Conservation (phyloP, 2,329 filamentous ascomycete species). For the Byssoonygena ceratinophila region DNA sequence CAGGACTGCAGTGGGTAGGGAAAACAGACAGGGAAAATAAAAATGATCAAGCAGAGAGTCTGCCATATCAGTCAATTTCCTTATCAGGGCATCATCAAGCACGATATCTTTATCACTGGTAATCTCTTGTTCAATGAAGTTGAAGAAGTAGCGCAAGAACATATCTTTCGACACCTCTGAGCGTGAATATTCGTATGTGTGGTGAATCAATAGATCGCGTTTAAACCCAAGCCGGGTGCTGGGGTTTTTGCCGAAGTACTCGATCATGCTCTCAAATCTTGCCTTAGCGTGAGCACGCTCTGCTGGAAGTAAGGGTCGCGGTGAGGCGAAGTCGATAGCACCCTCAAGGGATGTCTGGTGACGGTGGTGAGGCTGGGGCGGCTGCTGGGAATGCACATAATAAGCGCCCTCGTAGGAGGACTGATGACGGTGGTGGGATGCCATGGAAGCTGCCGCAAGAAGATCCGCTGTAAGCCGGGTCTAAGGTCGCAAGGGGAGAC, state of each 20-base stretch:
- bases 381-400: not conserved
- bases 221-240: conserved; percentile 2
- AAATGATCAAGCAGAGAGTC: conserved; percentile 17
- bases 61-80: conserved; percentile 12
- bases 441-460: not conserved
- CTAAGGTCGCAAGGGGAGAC: not conserved
- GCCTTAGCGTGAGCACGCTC: not conserved
- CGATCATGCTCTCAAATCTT: conserved; percentile 10
- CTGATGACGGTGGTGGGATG: conserved; percentile 2
- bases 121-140: conserved; percentile 5
- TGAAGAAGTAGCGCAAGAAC: conserved; percentile 13
- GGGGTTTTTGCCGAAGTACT: conserved; percentile 1
- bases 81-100: not conserved
- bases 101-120: not conserved
- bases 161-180: conserved; percentile 17
- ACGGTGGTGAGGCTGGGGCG: not conserved
- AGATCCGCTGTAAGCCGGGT: not conserved
- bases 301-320: not conserved
- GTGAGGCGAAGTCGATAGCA: not conserved
- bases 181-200: conserved; percentile 18
- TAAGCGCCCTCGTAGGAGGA: not conserved
- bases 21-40: conserved; percentile 15
- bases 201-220: conserved; percentile 14
- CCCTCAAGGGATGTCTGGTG: conserved; percentile 1
- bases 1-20: not conserved